Conservation (phyloP, 75 land plant species). For the Cupressus sempervirens region DNA sequence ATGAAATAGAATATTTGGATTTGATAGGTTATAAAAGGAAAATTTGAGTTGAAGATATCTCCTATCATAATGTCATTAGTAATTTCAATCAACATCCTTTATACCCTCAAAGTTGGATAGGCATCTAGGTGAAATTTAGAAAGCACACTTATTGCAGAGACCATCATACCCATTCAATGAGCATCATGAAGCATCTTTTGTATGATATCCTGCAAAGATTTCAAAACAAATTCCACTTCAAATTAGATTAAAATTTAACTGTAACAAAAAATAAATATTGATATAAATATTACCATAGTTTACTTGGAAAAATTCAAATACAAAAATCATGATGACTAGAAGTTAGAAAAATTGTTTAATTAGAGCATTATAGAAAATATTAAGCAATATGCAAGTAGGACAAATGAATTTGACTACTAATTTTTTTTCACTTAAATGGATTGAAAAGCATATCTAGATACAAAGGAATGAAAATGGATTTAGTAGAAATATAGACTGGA, state of each 20-base stretch:
- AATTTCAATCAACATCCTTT: constrained; percentile 2
- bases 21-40: neutral
- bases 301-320: neutral
- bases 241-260: neutral
- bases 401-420: neutral
- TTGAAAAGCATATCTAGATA: neutral
- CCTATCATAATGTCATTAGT: neutral
- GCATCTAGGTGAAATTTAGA: constrained; percentile 98
- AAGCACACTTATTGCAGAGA: constrained; percentile 86
- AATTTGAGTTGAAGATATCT: neutral
- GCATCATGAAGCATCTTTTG: constrained; percentile 97
- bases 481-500: neutral
- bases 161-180: constrained; percentile 95
- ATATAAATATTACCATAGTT: no score
- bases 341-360: neutral
- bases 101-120: constrained; percentile 93
- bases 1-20: neutral
- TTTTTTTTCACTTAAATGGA: neutral
- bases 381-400: neutral
- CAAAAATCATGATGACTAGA: neutral
- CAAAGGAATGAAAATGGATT: neutral
- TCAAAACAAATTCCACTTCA: constrained; percentile 6
- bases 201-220: constrained; percentile 63
- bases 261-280: no score
- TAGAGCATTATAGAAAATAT: neutral